Percentiles rank a stretch among this genome's conserved stretches.
phyloP scores from a whole-genome alignment of 768 basidiomycete genomes.

The Termitomyces sp. region DNA sequence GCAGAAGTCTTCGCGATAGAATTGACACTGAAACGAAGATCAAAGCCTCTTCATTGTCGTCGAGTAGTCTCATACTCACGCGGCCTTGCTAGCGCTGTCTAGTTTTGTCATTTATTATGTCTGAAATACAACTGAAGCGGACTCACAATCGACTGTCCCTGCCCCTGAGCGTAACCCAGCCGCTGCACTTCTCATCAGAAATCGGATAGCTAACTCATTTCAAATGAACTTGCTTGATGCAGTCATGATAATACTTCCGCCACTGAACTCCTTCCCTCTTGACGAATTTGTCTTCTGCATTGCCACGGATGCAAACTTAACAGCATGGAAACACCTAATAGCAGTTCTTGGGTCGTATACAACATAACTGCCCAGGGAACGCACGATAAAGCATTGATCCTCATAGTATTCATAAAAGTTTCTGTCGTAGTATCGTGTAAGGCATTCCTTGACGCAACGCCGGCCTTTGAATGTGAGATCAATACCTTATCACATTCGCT shows the following conservation, averaged over 20 bases:
- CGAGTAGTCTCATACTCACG: slow-evolving; percentile 44
- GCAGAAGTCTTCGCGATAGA: slow-evolving; percentile 80
- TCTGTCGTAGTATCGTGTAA: slow-evolving; percentile 55
- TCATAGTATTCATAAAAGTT: slow-evolving; percentile 69
- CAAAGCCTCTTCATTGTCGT: background rate
- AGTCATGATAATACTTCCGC: slow-evolving; percentile 85
- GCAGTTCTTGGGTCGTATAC: background rate
- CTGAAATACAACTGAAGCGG: background rate
- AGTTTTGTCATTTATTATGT: slow-evolving; percentile 4
- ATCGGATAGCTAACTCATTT: background rate
- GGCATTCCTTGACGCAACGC: slow-evolving; percentile 38
- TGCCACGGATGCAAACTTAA: slow-evolving; percentile 80
- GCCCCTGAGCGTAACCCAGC: slow-evolving; percentile 82
- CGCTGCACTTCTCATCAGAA: slow-evolving; percentile 34
- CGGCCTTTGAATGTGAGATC: slow-evolving; percentile 45
- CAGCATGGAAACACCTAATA: slow-evolving; percentile 77
- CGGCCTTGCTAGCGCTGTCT: slow-evolving; percentile 93
- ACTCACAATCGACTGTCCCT: slow-evolving; percentile 75
- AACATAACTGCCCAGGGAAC: slow-evolving; percentile 11
- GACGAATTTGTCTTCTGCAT: slow-evolving; percentile 68
- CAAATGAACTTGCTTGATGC: slow-evolving; percentile 57
- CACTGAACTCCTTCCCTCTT: slow-evolving; percentile 59
- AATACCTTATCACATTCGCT: background rate
- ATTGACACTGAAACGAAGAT: slow-evolving; percentile 55
- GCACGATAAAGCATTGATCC: slow-evolving; percentile 64